Evolutionary conservation across 192 early-diverging fungal genomes (phyloP), one percentile per base, ranked within the genome.

Genomic region (Coemansia sp.): DNA sequence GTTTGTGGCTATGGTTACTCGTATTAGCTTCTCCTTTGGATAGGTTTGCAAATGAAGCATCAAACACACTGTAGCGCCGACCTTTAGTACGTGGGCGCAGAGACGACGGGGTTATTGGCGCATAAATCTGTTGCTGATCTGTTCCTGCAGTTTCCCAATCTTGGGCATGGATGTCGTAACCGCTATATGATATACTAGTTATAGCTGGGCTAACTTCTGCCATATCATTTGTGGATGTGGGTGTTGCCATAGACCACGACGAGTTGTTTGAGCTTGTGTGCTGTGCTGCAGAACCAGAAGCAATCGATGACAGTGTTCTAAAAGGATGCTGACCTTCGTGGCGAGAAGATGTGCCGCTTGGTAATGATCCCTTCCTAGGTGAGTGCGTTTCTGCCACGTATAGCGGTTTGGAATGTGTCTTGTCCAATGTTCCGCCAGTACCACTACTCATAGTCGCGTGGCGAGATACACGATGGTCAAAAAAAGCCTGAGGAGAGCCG

Each of bases 41-140:
- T 9, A 68, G 72, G 67, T 49, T 69, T 13, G 65, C 78, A 69
- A 75, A 81, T 11, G 78, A 65, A 15, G 75, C 9, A 15, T 81
- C 78, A 54, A 81, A 81, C 63, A 81, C 78, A 66, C 78, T 81
- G 61, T 81, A 81, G 12, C 78, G 78, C 39, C 78, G 52, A 12
- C 50, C 64, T 13, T 61, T 69, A 57, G 47, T 48, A 47, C 78
- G 67, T 12, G 65, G 61, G 6, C 57, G 66, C 50, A 54, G 19
- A 32, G 61, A 18, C 7, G 56, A 53, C 21, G 65, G 41, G 10
- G 72, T 42, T 54, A 40, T 18, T 47, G 43, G 56, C 48, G 23
- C 52, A 7, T 54, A 18, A 15, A 50, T 50, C 23, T 52, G 63
- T 47, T 65, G 69, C 19, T 70, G 63, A 8, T 16, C 57, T 16